Conservation (phyloP, 768 basidiomycete species). For the Phlegmacium glaucopus region DNA sequence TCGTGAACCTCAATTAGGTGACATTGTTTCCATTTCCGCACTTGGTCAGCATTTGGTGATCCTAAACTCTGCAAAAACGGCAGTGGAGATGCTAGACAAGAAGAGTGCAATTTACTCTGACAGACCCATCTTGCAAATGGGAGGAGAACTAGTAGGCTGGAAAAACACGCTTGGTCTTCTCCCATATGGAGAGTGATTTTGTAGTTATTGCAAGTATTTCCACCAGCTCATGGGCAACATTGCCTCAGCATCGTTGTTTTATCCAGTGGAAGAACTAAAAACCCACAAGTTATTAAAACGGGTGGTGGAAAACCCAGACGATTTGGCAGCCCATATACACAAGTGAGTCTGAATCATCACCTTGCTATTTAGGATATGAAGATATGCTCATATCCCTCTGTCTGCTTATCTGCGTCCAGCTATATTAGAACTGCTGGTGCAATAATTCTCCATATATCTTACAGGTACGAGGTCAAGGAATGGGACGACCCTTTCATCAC, state of each 20-base stretch:
- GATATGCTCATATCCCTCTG: not conserved
- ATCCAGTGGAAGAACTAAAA: slow-evolving; percentile 37
- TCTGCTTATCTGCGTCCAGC: too few relatives aligned
- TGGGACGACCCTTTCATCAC: slow-evolving; percentile 38
- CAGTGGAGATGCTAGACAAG: slow-evolving; percentile 47
- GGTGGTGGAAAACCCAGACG: too few relatives aligned
- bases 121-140: slow-evolving; percentile 42
- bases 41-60: slow-evolving; percentile 45
- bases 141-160: slow-evolving; percentile 41
- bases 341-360: slow-evolving; percentile 34
- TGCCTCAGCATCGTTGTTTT: slow-evolving; percentile 34
- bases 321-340: slow-evolving; percentile 31
- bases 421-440: slow-evolving; percentile 41
- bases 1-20: slow-evolving; percentile 24
- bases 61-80: slow-evolving; percentile 36
- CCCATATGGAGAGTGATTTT: slow-evolving; percentile 38
- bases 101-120: slow-evolving; percentile 54
- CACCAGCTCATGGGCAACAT: slow-evolving; percentile 38
- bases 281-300: slow-evolving; percentile 35
- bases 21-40: slow-evolving; percentile 39
- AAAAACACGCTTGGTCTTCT: slow-evolving; percentile 33
- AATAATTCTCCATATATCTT: slow-evolving; percentile 41
- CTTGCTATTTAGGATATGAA: too few relatives aligned
- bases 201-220: slow-evolving; percentile 37
- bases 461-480: slow-evolving; percentile 40